These are phyloP conservation scores for Phyllosticta ampelicida DNA, from an alignment of 2,329 filamentous ascomycete species.

Conservation along the genomic window DNA sequence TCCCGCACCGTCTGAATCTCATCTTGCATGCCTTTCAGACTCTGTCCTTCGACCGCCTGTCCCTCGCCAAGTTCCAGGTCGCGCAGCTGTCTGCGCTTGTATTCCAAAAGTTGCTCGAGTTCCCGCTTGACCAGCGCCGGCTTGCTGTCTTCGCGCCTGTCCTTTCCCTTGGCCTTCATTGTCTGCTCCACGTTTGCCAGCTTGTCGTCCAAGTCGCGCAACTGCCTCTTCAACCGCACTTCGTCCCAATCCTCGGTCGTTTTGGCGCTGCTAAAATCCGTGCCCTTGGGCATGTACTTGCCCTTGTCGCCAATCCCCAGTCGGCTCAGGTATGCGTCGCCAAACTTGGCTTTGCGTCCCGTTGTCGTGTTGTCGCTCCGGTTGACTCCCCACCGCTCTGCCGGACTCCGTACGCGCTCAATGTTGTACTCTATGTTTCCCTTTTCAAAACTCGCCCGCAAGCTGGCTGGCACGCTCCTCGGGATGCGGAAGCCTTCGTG, in stretches of 20 bases:
- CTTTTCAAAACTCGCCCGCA: conserved; percentile 84
- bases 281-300: conserved; percentile 66
- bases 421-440: conserved; percentile 96
- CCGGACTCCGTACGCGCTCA: conserved; percentile 55
- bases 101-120: conserved; percentile 86
- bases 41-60: conserved; percentile 57
- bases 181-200: conserved; percentile 71
- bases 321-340: conserved; percentile 88
- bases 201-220: conserved; percentile 80
- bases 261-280: conserved; percentile 77
- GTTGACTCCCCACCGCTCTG: conserved; percentile 68
- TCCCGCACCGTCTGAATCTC: conserved; percentile 87
- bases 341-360: conserved; percentile 92
- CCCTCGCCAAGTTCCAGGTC: conserved; percentile 64
- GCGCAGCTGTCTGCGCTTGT: conserved; percentile 71
- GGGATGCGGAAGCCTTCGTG: conserved; percentile 94
- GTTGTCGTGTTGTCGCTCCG: conserved; percentile 71
- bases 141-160: conserved; percentile 62
- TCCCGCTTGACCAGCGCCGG: conserved; percentile 90
- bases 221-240: conserved; percentile 84
- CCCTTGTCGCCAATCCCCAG: conserved; percentile 67
- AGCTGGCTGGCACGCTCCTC: conserved; percentile 78
- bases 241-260: conserved; percentile 95
- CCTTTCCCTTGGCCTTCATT: conserved; percentile 41
- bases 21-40: conserved; percentile 66